Conservation (phyloP, 768 basidiomycete genomes). For the Tulasnella sp. region DNA sequence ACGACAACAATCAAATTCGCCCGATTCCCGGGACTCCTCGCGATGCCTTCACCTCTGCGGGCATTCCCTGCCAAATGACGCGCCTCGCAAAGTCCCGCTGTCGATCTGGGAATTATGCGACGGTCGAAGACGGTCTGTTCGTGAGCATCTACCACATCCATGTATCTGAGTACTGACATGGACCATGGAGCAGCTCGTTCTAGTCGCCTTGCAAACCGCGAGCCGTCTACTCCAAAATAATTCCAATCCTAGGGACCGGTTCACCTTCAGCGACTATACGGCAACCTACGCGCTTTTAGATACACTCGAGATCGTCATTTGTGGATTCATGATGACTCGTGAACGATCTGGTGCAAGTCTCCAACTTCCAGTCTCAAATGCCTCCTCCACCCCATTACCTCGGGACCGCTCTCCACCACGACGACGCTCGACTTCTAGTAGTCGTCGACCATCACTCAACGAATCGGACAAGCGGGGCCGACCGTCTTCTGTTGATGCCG, state of each 20-base stretch:
- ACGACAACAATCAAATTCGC: background rate
- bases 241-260: background rate
- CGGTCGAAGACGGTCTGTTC: background rate
- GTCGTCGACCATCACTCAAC: background rate
- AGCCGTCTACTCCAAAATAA: slow-evolving; percentile 8
- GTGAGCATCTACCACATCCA: background rate
- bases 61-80: background rate
- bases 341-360: background rate
- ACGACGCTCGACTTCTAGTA: background rate
- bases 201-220: background rate
- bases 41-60: background rate
- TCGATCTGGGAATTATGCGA: background rate
- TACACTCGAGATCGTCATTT: background rate
- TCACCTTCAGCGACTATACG: background rate
- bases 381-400: background rate
- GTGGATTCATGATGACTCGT: background rate
- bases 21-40: background rate
- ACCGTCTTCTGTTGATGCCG: background rate
- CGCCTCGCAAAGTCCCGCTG: background rate
- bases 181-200: background rate
- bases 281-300: background rate
- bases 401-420: background rate
- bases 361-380: background rate
- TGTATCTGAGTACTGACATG: background rate
- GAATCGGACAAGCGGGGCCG: background rate